phyloP scores from a whole-genome alignment of 1,284 basidiomycete species.

The Xerocomus nothofagi region DNA sequence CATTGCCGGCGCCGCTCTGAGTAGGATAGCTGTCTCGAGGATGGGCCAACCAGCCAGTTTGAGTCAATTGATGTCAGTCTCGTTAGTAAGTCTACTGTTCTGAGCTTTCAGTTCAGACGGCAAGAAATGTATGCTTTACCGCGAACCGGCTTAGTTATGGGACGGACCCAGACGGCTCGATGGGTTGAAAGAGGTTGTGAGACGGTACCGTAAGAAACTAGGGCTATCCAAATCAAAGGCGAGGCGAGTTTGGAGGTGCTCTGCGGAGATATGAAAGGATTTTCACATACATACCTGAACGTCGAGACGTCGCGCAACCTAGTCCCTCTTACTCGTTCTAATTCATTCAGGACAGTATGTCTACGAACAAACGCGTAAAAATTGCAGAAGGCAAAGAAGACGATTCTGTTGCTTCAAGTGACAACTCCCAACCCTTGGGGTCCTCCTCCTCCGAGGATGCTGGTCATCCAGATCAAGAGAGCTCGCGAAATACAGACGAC shows the following conservation, averaged over 20 bases:
- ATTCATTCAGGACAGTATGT: conserved; percentile 31
- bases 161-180: neutral
- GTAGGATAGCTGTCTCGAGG: conserved; percentile 3
- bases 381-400: conserved; percentile 35
- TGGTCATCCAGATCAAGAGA: conserved; percentile 34
- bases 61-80: conserved; percentile 7
- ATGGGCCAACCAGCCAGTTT: conserved; percentile 4
- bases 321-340: neutral
- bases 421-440: conserved; percentile 19
- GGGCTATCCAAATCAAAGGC: neutral
- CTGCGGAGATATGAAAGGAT: neutral
- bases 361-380: conserved; percentile 41
- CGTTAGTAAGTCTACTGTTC: conserved; percentile 4
- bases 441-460: conserved; percentile 33
- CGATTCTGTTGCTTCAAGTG: conserved; percentile 17
- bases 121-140: conserved; percentile 10
- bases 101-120: conserved; percentile 24
- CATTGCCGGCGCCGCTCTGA: conserved; percentile 13
- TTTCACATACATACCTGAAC: conserved; percentile 1
- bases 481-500: conserved; percentile 54
- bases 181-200: conserved; percentile 6
- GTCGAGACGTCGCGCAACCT: neutral
- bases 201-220: conserved; percentile 3
- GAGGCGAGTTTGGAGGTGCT: neutral
- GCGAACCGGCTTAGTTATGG: conserved; percentile 6